A percentile compares a stretch with the other conserved stretches of the same genome.
Evolutionary conservation across 106 monocot genomes (phyloP).

Genomic region (Gastrodia elata): DNA sequence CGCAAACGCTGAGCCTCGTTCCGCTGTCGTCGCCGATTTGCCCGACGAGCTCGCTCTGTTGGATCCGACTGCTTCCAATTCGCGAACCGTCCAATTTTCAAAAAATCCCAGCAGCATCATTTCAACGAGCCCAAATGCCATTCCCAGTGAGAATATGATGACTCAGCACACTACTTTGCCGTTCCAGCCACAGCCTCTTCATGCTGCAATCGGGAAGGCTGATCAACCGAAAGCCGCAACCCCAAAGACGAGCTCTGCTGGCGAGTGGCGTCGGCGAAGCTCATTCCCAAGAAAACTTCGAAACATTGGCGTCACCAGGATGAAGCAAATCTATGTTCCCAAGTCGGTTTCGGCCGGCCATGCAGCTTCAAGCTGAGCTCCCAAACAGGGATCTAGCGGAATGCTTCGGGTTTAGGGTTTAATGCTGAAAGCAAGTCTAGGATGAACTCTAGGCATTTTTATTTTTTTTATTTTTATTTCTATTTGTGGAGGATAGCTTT

Average conservation of each 20-base stretch:
- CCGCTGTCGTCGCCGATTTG: conserved; percentile 13
- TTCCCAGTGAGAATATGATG: background rate
- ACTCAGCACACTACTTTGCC: background rate
- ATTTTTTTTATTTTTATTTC: background rate
- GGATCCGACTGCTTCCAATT: conserved; percentile 12
- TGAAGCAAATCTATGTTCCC: conserved; percentile 94
- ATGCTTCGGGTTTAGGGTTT: background rate
- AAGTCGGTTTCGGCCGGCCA: conserved; percentile 32
- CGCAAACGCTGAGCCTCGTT: background rate
- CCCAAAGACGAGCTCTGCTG: conserved; percentile 21
- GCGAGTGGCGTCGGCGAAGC: conserved; percentile 63
- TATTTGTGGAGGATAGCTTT: background rate
- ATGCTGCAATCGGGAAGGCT: background rate
- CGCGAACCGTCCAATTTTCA: conserved; percentile 12
- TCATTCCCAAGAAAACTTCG: conserved; percentile 54
- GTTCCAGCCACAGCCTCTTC: background rate
- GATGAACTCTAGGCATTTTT: background rate
- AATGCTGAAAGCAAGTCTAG: background rate
- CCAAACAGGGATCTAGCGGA: background rate
- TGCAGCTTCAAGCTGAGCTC: conserved; percentile 11
- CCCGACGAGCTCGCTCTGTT: conserved; percentile 35
- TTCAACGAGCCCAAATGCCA: conserved; percentile 13
- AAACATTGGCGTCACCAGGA: conserved; percentile 23
- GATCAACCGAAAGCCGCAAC: background rate
- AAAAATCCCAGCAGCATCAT: conserved; percentile 14